Conservation (phyloP, 148 eudicot genomes). For the Vaccinium darrowii region DNA sequence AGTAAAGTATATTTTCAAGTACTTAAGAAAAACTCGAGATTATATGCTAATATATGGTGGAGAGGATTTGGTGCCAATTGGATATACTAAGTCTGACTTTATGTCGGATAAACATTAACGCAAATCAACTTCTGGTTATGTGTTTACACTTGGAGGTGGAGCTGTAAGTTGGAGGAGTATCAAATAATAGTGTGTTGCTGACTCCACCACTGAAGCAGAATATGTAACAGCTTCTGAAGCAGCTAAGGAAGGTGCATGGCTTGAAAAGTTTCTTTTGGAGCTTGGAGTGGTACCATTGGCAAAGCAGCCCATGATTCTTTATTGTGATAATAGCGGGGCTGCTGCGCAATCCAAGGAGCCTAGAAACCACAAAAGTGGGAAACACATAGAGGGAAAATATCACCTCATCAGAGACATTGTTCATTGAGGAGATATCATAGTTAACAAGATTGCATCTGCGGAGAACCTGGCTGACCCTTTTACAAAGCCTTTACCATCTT, state of each 20-base stretch:
- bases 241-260: not conserved
- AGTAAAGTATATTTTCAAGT: not conserved
- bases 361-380: not conserved
- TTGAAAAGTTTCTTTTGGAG: not conserved
- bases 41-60: not conserved
- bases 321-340: not conserved
- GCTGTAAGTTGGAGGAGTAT: not conserved
- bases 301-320: not conserved
- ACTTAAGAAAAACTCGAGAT: not conserved
- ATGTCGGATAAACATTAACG: too few relatives aligned
- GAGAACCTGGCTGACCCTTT: not conserved
- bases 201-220: not conserved
- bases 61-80: not conserved
- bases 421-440: not conserved
- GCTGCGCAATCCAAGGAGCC: not conserved
- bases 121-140: too few relatives aligned
- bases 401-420: not conserved
- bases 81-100: too few relatives aligned
- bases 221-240: not conserved
- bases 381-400: too few relatives aligned
- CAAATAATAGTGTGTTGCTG: not conserved
- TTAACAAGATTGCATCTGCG: not conserved
- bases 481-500: not conserved
- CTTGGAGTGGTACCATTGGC: not conserved
- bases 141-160: too few relatives aligned